These are phyloP conservation scores for Euphrasia arctica DNA, from an alignment of 305 asterid genomes.

Conservation along the genomic window DNA sequence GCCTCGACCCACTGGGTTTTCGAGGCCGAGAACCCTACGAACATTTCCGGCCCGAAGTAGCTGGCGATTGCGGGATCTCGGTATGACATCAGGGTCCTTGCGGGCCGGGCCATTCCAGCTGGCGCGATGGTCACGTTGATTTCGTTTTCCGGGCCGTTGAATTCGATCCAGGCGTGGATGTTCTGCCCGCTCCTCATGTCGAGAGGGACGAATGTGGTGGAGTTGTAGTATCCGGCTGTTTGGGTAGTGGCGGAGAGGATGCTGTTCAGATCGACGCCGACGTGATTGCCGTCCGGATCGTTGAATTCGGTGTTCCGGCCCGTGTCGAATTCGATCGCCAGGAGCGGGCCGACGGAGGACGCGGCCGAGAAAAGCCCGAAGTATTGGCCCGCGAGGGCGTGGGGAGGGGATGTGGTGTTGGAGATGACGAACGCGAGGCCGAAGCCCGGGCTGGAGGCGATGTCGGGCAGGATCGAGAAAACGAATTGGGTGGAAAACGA, in stretches of 20 bases:
- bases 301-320: conserved; percentile 70
- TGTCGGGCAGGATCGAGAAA: conserved; percentile 66
- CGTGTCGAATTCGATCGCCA: conserved; percentile 72
- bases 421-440: conserved; percentile 76
- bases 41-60: conserved; percentile 53
- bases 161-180: conserved; percentile 74
- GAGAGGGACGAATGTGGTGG: conserved; percentile 39
- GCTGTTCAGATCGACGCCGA: conserved; percentile 62
- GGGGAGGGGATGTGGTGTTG: conserved; percentile 46
- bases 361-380: conserved; percentile 57
- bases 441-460: conserved; percentile 72
- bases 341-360: conserved; percentile 46
- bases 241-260: conserved; percentile 34
- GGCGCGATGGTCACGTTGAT: conserved; percentile 76
- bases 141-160: conserved; percentile 50
- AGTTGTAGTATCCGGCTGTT: conserved; percentile 52
- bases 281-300: conserved; percentile 61
- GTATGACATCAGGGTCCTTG: conserved; percentile 39
- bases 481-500: conserved; percentile 76
- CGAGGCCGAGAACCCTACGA: conserved; percentile 75
- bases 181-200: conserved; percentile 66
- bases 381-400: conserved; percentile 57
- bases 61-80: conserved; percentile 40
- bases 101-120: conserved; percentile 55
- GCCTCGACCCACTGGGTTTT: conserved; percentile 75